phyloP scores from a whole-genome alignment of 148 eudicot species.

The Heliamphora exappendiculata region DNA sequence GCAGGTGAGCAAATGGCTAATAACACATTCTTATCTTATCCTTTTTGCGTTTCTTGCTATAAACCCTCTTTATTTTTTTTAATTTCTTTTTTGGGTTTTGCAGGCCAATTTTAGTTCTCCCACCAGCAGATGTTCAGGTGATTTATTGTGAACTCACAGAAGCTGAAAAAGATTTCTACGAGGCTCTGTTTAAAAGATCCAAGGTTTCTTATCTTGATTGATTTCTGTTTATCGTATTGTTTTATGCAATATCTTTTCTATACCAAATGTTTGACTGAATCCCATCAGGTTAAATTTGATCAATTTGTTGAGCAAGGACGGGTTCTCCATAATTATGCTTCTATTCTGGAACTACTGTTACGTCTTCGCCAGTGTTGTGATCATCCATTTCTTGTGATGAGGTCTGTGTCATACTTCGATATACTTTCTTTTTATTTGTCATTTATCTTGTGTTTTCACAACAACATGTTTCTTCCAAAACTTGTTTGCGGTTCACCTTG shows the following conservation, averaged over 20 bases:
- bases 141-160: conserved; percentile 84
- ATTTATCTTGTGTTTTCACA: background rate
- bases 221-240: conserved; percentile 4
- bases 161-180: conserved; percentile 92
- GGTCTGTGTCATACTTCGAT: conserved; percentile 34
- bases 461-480: background rate
- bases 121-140: conserved; percentile 84
- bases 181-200: conserved; percentile 83
- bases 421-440: background rate
- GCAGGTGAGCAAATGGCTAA: conserved; percentile 49
- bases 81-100: background rate
- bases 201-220: conserved; percentile 42
- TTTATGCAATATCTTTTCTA: background rate
- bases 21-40: background rate
- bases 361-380: conserved; percentile 99
- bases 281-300: conserved; percentile 84
- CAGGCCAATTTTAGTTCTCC: conserved; percentile 95
- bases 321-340: conserved; percentile 93
- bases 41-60: background rate
- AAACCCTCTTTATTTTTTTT: background rate
- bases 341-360: conserved; percentile 82
- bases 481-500: background rate
- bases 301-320: conserved; percentile 96
- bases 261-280: conserved; percentile 8
- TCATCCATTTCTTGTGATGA: conserved; percentile 97